A percentile compares a stretch with the other conserved stretches of the same genome.
These are phyloP conservation scores for Colletotrichum sp. DNA, from an alignment of 2,329 filamentous ascomycete genomes.

Conservation along the genomic window DNA sequence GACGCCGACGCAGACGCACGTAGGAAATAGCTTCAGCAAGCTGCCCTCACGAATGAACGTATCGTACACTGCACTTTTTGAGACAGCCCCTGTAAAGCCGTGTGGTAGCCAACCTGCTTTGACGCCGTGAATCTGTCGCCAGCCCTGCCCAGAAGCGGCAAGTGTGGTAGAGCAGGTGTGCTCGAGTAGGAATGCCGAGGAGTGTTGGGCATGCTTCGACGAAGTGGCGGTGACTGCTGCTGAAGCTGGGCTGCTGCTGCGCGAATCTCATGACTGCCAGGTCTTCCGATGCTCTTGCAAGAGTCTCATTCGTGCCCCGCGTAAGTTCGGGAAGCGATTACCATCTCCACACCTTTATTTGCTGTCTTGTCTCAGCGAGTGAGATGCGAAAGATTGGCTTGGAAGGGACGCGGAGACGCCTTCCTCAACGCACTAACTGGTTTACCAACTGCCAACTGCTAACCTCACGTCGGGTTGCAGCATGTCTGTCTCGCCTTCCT, in stretches of 20 bases:
- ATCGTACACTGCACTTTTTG: not conserved
- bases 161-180: not conserved
- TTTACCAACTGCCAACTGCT: not conserved
- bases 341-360: conserved; percentile 5
- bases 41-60: conserved; percentile 18
- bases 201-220: not conserved
- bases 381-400: not conserved
- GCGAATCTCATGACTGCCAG: conserved; percentile 16
- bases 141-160: not conserved
- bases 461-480: not conserved
- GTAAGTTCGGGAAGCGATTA: not conserved
- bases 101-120: not conserved
- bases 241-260: not conserved
- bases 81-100: not conserved
- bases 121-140: not conserved
- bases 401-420: not conserved
- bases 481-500: not conserved
- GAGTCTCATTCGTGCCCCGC: conserved; percentile 13
- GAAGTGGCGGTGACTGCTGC: conserved; percentile 19
- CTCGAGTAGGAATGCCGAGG: not conserved
- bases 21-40: conserved; percentile 21
- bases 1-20: not conserved
- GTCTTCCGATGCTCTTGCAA: not conserved
- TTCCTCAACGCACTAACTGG: conserved; percentile 2
- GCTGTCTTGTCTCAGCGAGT: conserved; percentile 11